phyloP scores from a whole-genome alignment of 805 yeast species.

The Candida gorgasii region DNA sequence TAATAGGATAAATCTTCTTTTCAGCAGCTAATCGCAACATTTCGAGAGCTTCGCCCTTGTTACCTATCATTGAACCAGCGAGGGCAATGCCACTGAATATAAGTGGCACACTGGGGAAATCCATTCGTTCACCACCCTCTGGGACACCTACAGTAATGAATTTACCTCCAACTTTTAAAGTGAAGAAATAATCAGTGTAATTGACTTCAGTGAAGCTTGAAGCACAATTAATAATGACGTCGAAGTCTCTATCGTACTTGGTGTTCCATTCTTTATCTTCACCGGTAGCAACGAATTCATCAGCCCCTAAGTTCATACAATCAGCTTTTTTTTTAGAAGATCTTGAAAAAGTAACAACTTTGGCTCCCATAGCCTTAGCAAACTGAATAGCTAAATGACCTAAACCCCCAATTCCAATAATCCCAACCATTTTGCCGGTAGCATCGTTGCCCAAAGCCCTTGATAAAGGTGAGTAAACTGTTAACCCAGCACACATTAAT shows the following conservation, averaged over 20 bases:
- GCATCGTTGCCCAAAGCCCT: slow-evolving; percentile 31
- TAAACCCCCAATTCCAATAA: slow-evolving; percentile 67
- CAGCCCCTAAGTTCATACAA: slow-evolving; percentile 33
- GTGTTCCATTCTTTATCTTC: slow-evolving; percentile 46
- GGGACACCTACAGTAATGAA: slow-evolving; percentile 32
- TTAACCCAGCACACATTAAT: slow-evolving; percentile 57
- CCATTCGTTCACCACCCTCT: slow-evolving; percentile 21
- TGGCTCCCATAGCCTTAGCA: slow-evolving; percentile 66
- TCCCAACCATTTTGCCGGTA: slow-evolving; percentile 48
- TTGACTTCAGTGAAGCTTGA: slow-evolving; percentile 52
- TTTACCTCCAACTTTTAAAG: slow-evolving; percentile 24
- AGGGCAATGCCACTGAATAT: slow-evolving; percentile 26
- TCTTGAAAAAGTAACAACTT: slow-evolving; percentile 48
- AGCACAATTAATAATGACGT: slow-evolving; percentile 55
- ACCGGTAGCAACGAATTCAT: slow-evolving; percentile 48
- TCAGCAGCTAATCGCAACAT: slow-evolving; percentile 41
- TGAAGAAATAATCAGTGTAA: slow-evolving; percentile 44
- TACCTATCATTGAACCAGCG: slow-evolving; percentile 34
- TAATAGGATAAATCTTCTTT: slow-evolving; percentile 33
- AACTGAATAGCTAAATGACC: slow-evolving; percentile 64
- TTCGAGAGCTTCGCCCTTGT: slow-evolving; percentile 32
- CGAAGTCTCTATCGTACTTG: slow-evolving; percentile 38
- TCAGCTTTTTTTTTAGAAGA: slow-evolving; percentile 31
- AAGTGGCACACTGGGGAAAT: slow-evolving; percentile 23
- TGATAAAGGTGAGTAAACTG: slow-evolving; percentile 48